Conservation (phyloP, 176 grass and related monocot species). For the Dendrocalamus sinicus region DNA sequence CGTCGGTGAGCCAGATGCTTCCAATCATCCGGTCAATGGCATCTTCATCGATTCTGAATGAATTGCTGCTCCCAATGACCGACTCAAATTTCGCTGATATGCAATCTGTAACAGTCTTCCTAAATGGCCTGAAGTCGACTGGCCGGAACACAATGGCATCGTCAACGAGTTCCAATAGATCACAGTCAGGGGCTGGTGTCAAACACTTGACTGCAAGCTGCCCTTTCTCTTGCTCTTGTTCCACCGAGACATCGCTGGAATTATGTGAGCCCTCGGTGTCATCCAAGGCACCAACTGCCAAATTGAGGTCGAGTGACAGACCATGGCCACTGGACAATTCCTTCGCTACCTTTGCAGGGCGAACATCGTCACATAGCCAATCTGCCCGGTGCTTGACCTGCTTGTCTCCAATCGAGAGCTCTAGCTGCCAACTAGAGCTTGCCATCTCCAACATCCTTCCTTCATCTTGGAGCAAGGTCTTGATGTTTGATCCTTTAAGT, state of each 20-base stretch:
- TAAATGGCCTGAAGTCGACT: conserved; percentile 64
- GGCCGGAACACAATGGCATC: conserved; percentile 77
- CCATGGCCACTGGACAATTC: conserved; percentile 49
- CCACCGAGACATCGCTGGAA: conserved; percentile 84
- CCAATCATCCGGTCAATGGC: conserved; percentile 71
- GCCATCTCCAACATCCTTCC: conserved; percentile 69
- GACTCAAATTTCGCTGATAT: conserved; percentile 62
- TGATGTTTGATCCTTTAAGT: conserved; percentile 48
- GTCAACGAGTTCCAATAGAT: conserved; percentile 66
- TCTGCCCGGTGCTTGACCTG: conserved; percentile 69
- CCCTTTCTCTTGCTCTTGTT: conserved; percentile 81
- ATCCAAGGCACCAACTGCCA: conserved; percentile 65
- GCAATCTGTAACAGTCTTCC: conserved; percentile 64
- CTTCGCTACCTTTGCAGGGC: conserved; percentile 69
- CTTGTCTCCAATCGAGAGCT: conserved; percentile 66
- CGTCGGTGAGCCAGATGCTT: conserved; percentile 61
- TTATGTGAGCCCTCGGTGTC: conserved; percentile 83
- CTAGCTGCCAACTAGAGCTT: conserved; percentile 68
- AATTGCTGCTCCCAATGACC: conserved; percentile 50
- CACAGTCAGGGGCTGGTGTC: conserved; percentile 54
- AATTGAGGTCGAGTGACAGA: conserved; percentile 85
- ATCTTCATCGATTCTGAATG: conserved; percentile 79
- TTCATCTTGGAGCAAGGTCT: conserved; percentile 61
- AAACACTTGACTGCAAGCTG: conserved; percentile 55
- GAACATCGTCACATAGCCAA: conserved; percentile 64